phyloP scores from a whole-genome alignment of 2,329 filamentous ascomycete genomes.

The Lojkania enalia region DNA sequence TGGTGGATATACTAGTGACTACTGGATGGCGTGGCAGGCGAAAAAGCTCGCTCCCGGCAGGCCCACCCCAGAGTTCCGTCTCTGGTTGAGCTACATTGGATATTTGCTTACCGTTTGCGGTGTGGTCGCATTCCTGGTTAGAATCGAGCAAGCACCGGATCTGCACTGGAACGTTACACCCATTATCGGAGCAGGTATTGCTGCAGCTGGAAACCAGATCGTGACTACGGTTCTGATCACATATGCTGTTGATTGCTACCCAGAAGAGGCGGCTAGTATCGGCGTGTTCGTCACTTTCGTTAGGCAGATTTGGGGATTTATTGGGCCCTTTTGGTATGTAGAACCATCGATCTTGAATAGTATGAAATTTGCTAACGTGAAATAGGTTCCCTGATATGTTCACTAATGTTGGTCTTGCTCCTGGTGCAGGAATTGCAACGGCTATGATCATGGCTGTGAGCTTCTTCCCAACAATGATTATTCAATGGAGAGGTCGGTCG shows the following conservation, averaged over 20 bases:
- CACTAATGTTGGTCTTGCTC: constrained; percentile 37
- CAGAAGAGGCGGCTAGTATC: constrained; percentile 56
- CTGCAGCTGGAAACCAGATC: constrained; percentile 61
- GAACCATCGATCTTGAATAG: background rate
- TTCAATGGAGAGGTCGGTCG: constrained; percentile 29
- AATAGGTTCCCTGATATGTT: constrained; percentile 45
- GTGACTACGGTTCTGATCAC: constrained; percentile 64
- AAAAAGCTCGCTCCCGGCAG: constrained; percentile 35
- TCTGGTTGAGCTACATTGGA: constrained; percentile 62
- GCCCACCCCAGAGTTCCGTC: constrained; percentile 59
- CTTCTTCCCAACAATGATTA: constrained; percentile 26
- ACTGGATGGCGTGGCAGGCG: constrained; percentile 53
- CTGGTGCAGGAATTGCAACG: constrained; percentile 43
- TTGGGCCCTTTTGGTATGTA: constrained; percentile 46
- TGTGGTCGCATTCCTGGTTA: constrained; percentile 58
- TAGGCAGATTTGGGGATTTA: constrained; percentile 52
- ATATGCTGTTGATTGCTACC: constrained; percentile 63
- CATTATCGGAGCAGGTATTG: constrained; percentile 56
- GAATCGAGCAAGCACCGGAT: constrained; percentile 49
- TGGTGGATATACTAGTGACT: constrained; percentile 58
- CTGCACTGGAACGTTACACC: constrained; percentile 61
- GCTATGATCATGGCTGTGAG: constrained; percentile 35
- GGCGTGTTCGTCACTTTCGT: constrained; percentile 63
- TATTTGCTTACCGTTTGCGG: constrained; percentile 56
- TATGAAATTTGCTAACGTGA: background rate